phyloP scores from a whole-genome alignment of 306 rosid genomes.

The Gynostemma pentaphyllum region DNA sequence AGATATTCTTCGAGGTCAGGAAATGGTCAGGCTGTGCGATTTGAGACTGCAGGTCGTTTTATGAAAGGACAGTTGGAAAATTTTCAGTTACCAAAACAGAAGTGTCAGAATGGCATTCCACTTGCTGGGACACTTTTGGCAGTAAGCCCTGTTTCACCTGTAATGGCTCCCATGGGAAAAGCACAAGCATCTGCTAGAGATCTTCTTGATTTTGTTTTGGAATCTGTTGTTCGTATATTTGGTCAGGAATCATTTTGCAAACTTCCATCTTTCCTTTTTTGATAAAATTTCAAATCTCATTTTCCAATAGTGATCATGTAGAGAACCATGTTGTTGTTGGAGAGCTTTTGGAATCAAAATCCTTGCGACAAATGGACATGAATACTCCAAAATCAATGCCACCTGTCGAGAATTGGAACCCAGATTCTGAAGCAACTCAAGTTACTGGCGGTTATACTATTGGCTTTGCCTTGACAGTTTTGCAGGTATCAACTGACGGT shows the following conservation, averaged over 20 bases:
- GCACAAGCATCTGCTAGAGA: conserved; percentile 82
- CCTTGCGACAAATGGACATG: conserved; percentile 47
- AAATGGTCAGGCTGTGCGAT: conserved; percentile 42
- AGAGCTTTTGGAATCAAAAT: conserved; percentile 79
- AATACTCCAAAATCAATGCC: conserved; percentile 68
- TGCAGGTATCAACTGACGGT: conserved; percentile 47
- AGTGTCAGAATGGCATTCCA: conserved; percentile 76
- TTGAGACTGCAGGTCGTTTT: conserved; percentile 39
- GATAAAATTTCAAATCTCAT: conserved; percentile 12
- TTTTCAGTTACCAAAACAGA: conserved; percentile 75
- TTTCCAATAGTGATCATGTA: conserved; percentile 21
- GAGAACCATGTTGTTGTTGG: conserved; percentile 96
- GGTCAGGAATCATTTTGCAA: conserved; percentile 35
- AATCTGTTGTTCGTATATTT: conserved; percentile 65
- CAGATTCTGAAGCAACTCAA: conserved; percentile 84
- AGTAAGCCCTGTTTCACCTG: conserved; percentile 92
- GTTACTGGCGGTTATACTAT: conserved; percentile 91
- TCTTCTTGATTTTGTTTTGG: conserved; percentile 83
- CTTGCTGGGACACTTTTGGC: conserved; percentile 66
- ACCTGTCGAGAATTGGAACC: conserved; percentile 54
- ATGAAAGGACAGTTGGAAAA: conserved; percentile 76
- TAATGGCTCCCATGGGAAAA: conserved; percentile 92
- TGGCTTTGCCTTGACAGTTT: conserved; percentile 88
- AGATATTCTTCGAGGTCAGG: conserved; percentile 57
- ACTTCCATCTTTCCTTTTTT: conserved; percentile 4